These are phyloP conservation scores for Cryptococcus wingfieldii DNA, from an alignment of 1,284 basidiomycete species.

Conservation along the genomic window DNA sequence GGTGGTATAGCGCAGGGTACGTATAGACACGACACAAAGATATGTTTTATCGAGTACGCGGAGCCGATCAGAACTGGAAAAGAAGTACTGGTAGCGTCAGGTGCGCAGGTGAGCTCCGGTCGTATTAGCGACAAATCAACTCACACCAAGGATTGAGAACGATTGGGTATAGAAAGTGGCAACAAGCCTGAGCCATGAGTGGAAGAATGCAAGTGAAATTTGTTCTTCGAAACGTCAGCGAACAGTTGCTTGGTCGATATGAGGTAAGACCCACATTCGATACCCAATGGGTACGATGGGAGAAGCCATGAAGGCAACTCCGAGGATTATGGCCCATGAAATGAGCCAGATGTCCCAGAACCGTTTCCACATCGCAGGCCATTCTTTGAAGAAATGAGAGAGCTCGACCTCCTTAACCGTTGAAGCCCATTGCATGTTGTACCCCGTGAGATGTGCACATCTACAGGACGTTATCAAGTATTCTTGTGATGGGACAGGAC, in stretches of 20 bases:
- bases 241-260: neutral
- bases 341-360: constrained; percentile 55
- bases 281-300: constrained; percentile 32
- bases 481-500: constrained; percentile 66
- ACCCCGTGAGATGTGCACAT: constrained; percentile 45
- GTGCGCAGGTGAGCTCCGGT: too few relatives aligned
- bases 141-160: constrained; percentile 37
- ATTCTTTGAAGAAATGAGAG: constrained; percentile 82
- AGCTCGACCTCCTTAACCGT: constrained; percentile 66
- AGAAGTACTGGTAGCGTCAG: too few relatives aligned
- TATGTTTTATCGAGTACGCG: too few relatives aligned
- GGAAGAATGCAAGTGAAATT: constrained; percentile 42
- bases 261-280: constrained; percentile 28
- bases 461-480: neutral
- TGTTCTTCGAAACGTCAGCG: constrained; percentile 15
- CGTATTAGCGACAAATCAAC: too few relatives aligned
- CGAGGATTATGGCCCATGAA: constrained; percentile 35
- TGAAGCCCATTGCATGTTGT: constrained; percentile 57
- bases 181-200: constrained; percentile 35
- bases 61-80: too few relatives aligned
- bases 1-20: too few relatives aligned
- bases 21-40: too few relatives aligned
- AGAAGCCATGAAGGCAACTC: constrained; percentile 35
- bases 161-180: constrained; percentile 38
- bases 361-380: constrained; percentile 70